phyloP scores from a whole-genome alignment of 169 alveolate species.

The Blepharisma undulans region DNA sequence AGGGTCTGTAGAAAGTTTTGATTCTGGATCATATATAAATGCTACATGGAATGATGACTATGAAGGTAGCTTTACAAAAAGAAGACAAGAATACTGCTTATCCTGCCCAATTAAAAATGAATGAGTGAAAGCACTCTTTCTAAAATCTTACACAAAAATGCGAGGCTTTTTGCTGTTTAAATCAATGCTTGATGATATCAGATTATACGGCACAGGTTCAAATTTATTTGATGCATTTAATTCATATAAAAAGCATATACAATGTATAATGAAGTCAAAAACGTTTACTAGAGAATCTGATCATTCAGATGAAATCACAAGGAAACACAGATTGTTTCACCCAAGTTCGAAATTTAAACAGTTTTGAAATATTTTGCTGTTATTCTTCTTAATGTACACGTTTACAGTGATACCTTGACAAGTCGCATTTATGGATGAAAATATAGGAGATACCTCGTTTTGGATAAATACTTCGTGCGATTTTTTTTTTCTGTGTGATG shows the following conservation, averaged over 20 bases:
- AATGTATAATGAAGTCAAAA: neutral
- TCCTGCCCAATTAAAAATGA: neutral
- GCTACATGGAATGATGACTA: neutral
- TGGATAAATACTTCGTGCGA: slow-evolving; percentile 44
- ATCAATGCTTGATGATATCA: neutral
- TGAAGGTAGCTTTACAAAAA: neutral
- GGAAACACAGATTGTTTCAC: neutral
- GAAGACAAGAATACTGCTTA: neutral
- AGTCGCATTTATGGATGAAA: slow-evolving; percentile 40
- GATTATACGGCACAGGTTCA: slow-evolving; percentile 19
- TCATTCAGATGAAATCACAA: neutral
- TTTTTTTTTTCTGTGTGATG: slow-evolving; percentile 51
- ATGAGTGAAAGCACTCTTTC: neutral
- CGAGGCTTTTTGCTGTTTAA: slow-evolving; percentile 6
- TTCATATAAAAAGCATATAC: neutral
- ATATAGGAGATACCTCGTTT: neutral
- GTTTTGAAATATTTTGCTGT: neutral
- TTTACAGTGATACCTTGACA: slow-evolving; percentile 47
- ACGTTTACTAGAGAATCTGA: neutral
- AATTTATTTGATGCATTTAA: slow-evolving; percentile 24
- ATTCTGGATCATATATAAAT: neutral
- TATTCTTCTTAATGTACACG: slow-evolving; percentile 43
- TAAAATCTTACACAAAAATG: neutral
- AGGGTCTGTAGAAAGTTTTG: neutral
- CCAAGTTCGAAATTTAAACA: neutral